Evolutionary conservation across 2,329 filamentous ascomycete species (phyloP).

Genomic region (Massarina eburnea): DNA sequence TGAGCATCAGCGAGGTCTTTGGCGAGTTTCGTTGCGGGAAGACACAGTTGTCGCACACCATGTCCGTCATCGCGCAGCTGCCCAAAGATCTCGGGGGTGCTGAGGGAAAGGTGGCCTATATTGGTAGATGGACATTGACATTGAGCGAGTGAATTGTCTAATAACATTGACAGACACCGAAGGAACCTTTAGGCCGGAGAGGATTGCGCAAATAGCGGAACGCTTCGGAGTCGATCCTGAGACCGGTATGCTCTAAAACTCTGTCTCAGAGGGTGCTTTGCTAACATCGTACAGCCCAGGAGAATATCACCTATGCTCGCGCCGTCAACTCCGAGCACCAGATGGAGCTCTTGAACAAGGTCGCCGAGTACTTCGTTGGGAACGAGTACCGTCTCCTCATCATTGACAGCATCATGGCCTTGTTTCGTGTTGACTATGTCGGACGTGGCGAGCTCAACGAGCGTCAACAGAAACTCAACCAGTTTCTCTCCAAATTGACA

Average conservation of each 20-base stretch:
- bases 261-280: too few relatives aligned
- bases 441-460: slow-evolving; percentile 69
- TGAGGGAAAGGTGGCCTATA: slow-evolving; percentile 69
- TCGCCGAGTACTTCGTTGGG: slow-evolving; percentile 62
- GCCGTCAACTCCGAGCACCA: slow-evolving; percentile 68
- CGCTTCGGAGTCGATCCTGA: slow-evolving; percentile 57
- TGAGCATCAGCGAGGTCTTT: slow-evolving; percentile 68
- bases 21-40: slow-evolving; percentile 68
- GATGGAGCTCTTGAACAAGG: slow-evolving; percentile 63
- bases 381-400: slow-evolving; percentile 68
- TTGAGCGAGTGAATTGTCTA: slow-evolving; percentile 1
- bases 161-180: slow-evolving; percentile 42
- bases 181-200: slow-evolving; percentile 63
- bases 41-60: slow-evolving; percentile 69
- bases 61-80: slow-evolving; percentile 65
- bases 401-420: slow-evolving; percentile 71
- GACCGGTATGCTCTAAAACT: slow-evolving; percentile 30
- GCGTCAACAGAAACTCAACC: slow-evolving; percentile 67
- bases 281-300: slow-evolving; percentile 60
- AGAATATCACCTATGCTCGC: slow-evolving; percentile 68
- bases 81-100: slow-evolving; percentile 65
- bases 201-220: slow-evolving; percentile 67
- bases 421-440: slow-evolving; percentile 67
- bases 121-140: slow-evolving; percentile 47
- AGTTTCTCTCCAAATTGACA: slow-evolving; percentile 64